phyloP scores from a whole-genome alignment of 495 filamentous ascomycete species.

The Hyphodiscus hymeniophilus region DNA sequence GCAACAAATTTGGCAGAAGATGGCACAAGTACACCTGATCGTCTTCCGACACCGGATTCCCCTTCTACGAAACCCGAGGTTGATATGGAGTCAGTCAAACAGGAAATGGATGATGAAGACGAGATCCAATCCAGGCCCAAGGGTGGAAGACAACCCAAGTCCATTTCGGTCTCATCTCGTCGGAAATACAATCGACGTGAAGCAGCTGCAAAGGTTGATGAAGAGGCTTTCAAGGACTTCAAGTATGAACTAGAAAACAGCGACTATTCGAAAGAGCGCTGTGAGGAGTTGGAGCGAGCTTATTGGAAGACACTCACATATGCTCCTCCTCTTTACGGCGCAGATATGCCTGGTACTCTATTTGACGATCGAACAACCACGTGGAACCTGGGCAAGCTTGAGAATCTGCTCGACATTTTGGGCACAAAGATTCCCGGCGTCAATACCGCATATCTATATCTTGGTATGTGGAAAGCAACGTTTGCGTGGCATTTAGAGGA shows the following conservation, averaged over 20 bases:
- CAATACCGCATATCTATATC: constrained; percentile 96
- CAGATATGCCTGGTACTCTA: constrained; percentile 93
- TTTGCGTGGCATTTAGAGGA: constrained; percentile 99
- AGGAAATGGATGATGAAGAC: constrained; percentile 34
- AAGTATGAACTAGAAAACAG: constrained; percentile 82
- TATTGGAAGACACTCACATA: constrained; percentile 97
- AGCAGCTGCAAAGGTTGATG: constrained; percentile 65
- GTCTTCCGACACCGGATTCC: constrained; percentile 39
- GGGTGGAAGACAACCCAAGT: constrained; percentile 34
- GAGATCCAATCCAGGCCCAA: constrained; percentile 5
- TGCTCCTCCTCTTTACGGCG: constrained; percentile 89
- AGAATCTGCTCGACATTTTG: constrained; percentile 87
- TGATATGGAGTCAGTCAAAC: constrained; percentile 34
- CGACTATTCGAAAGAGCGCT: constrained; percentile 83
- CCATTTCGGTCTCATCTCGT: constrained; percentile 50
- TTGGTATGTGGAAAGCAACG: constrained; percentile 99
- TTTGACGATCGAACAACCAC: constrained; percentile 77
- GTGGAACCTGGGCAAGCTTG: constrained; percentile 93
- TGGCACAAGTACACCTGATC: constrained; percentile 31
- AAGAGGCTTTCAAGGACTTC: constrained; percentile 78
- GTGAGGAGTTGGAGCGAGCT: constrained; percentile 82
- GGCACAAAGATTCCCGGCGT: constrained; percentile 94
- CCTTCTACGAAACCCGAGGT: constrained; percentile 32
- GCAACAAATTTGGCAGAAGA: constrained; percentile 23
- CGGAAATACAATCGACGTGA: constrained; percentile 76